A percentile compares a stretch with the other conserved stretches of the same genome.
These are phyloP conservation scores for Linaria vulgaris DNA, from an alignment of 257 asterid genomes.

Conservation along the genomic window DNA sequence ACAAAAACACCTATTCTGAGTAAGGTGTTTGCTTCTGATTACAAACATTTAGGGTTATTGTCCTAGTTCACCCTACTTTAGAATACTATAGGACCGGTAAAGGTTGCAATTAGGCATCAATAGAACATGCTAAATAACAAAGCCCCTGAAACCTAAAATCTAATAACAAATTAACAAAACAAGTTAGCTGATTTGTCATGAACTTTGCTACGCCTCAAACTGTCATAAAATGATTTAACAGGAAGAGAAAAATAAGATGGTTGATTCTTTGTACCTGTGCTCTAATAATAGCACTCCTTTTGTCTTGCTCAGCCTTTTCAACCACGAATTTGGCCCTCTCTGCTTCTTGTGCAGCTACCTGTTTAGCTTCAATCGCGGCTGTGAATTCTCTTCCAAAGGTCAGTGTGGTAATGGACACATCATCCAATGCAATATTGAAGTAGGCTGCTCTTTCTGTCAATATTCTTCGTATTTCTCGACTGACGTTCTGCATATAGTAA, in stretches of 20 bases:
- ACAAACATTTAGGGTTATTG: no score
- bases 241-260: background rate
- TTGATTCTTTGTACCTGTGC: slow-evolving; percentile 60
- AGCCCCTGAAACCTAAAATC: background rate
- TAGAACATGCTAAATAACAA: background rate
- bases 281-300: slow-evolving; percentile 79
- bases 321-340: slow-evolving; percentile 95
- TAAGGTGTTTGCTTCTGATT: no score
- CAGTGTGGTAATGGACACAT: slow-evolving; percentile 80
- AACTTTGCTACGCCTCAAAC: background rate
- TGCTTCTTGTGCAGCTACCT: slow-evolving; percentile 94
- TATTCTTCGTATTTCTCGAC: slow-evolving; percentile 77
- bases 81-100: background rate
- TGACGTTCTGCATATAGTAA: slow-evolving; percentile 56
- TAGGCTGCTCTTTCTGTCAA: slow-evolving; percentile 77
- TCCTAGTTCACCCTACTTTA: no score
- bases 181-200: background rate
- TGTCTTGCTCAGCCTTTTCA: slow-evolving; percentile 95
- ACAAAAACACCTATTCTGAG: no score
- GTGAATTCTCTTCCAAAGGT: slow-evolving; percentile 89
- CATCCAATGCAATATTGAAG: slow-evolving; percentile 94
- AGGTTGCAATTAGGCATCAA: background rate
- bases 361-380: slow-evolving; percentile 96
- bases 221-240: background rate
- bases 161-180: background rate